These are phyloP conservation scores for Calonectria naviculata DNA, from an alignment of 2,329 filamentous ascomycete species.

Conservation along the genomic window DNA sequence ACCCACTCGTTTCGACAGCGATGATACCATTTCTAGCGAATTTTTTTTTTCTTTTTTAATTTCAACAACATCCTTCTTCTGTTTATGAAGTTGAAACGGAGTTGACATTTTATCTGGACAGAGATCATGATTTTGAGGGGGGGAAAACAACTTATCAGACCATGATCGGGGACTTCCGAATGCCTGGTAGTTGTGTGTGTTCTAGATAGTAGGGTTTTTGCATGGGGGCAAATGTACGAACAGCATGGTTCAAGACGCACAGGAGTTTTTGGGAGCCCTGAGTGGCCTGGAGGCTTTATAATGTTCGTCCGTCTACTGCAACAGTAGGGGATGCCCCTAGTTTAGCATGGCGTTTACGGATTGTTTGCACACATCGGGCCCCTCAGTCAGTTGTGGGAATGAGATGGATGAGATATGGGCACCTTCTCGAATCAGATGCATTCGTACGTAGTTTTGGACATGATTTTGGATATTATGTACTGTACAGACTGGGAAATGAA, in stretches of 20 bases:
- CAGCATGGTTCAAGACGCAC: slow-evolving; percentile 15
- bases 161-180: not conserved
- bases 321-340: slow-evolving; percentile 15
- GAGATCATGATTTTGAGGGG: not conserved
- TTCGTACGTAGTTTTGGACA: slow-evolving; percentile 18
- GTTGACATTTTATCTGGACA: not conserved
- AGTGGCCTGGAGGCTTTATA: slow-evolving; percentile 6
- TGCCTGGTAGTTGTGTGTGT: not conserved
- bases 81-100: not conserved
- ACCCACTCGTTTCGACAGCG: slow-evolving; percentile 46
- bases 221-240: slow-evolving; percentile 19
- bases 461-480: slow-evolving; percentile 18
- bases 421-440: slow-evolving; percentile 1
- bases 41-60: slow-evolving; percentile 38
- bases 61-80: slow-evolving; percentile 18
- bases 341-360: slow-evolving; percentile 29
- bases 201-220: not conserved
- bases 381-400: slow-evolving; percentile 1
- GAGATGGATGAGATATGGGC: slow-evolving; percentile 21
- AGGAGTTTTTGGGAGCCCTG: slow-evolving; percentile 8
- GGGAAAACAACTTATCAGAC: not conserved
- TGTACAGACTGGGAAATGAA: slow-evolving; percentile 13
- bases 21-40: slow-evolving; percentile 43
- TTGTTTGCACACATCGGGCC: slow-evolving; percentile 11
- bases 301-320: slow-evolving; percentile 6